A percentile compares a stretch with the other conserved stretches of the same genome.
Conservation (phyloP, 1,139 yeast genomes). For the Yamadazyma sp. region DNA sequence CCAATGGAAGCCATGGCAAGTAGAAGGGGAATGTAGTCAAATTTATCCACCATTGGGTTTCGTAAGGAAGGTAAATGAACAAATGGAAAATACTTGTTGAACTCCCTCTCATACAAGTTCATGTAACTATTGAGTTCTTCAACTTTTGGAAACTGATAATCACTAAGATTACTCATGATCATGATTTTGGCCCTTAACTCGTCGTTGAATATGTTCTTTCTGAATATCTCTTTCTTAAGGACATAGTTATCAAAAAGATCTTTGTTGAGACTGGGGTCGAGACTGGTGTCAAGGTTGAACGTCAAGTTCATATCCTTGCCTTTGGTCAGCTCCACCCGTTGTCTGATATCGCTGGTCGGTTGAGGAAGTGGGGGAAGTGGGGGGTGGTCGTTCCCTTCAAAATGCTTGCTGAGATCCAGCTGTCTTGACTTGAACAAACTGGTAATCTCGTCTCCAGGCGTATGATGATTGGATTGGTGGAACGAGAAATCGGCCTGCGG, state of each 20-base stretch:
- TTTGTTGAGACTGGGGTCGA: neutral
- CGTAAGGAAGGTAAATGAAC: conserved; percentile 71
- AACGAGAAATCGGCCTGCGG: neutral
- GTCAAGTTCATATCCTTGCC: neutral
- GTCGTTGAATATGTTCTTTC: conserved; percentile 25
- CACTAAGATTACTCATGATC: conserved; percentile 47
- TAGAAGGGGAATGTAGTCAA: conserved; percentile 73
- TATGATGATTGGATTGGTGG: neutral
- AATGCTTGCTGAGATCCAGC: conserved; percentile 52
- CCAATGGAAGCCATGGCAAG: conserved; percentile 87
- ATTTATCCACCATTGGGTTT: conserved; percentile 51
- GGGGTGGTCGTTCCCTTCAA: neutral
- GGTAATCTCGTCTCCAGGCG: conserved; percentile 34
- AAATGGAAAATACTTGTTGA: conserved; percentile 79
- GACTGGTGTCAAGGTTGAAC: conserved; percentile 1
- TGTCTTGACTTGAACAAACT: conserved; percentile 60
- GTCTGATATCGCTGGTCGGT: neutral
- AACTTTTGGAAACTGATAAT: conserved; percentile 64
- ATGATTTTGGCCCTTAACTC: conserved; percentile 57
- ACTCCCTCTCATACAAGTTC: conserved; percentile 68
- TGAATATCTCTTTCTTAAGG: neutral
- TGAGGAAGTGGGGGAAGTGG: neutral
- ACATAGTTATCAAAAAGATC: neutral
- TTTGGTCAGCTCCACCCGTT: neutral
- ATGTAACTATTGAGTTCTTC: conserved; percentile 75